Percentiles rank a stretch among this genome's conserved stretches.
Evolutionary conservation across 257 asterid genomes (phyloP).

Genomic region (Nicotiana sylvestris): DNA sequence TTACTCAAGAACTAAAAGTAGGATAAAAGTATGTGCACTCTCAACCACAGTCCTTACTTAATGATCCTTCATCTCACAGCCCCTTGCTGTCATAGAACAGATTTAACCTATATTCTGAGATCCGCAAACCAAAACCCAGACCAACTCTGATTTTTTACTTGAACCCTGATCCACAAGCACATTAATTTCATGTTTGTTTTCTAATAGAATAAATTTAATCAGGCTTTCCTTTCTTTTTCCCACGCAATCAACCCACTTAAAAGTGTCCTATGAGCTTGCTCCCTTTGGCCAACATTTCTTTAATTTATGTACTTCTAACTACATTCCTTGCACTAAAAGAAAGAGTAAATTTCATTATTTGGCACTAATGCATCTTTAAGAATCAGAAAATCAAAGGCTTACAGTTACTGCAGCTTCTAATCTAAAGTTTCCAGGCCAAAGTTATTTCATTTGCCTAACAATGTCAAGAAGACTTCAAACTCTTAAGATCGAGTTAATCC

Average conservation of each 20-base stretch:
- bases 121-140: neutral
- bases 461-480: neutral
- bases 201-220: neutral
- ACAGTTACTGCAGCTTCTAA: neutral
- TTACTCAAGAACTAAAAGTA: neutral
- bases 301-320: neutral
- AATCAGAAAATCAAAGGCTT: neutral
- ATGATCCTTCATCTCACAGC: neutral
- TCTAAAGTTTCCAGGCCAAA: neutral
- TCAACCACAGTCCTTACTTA: neutral
- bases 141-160: neutral
- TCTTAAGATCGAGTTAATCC: neutral
- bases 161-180: neutral
- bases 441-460: neutral
- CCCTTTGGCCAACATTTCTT: neutral
- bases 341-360: neutral
- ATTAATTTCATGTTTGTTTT: neutral
- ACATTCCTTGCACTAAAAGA: neutral
- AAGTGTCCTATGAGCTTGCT: neutral
- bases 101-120: neutral
- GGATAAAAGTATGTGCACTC: neutral
- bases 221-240: neutral
- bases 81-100: neutral
- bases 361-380: neutral
- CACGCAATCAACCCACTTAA: conserved; percentile 4